Base-by-base conservation (phyloP, 2,329 filamentous ascomycete genomes). In the Pseudogymnoascus sp. region DNA sequence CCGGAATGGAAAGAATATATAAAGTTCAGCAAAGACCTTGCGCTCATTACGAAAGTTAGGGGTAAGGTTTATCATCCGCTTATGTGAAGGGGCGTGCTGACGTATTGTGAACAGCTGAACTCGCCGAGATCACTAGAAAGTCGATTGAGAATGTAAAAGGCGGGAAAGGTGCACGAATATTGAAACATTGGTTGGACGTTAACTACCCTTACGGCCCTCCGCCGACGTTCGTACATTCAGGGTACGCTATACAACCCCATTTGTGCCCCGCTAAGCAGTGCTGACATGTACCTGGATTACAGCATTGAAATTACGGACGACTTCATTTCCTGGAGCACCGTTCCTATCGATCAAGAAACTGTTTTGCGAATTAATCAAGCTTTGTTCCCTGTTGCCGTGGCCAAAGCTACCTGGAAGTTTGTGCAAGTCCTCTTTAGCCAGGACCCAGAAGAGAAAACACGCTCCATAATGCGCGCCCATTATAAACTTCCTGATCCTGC, bases 1-100 rank as follows among this genome's bases (percentile, higher is more conserved):
- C 84, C 85, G 2, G 86, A 89, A 70, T 88, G 83, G 83, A 74
- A 77, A 64, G 75, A 77, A 57, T 89, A 86, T 64, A 68, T 84
- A 14, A 79, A 79, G 61, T 74, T 88, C n/a, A 82, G 78, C 63
- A 78, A 78, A 64, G 79, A 88, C 63, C 70, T 68, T 12, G 71
- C 78, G 43, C 73, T 79, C 8, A 73, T 81, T 22, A 68, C 77
- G 16, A 64, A 62, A 57, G 57, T 67, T 43, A 43, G 64, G 63
- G 63, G 65, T 67, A 20, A 41, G 62, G 60, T 1, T 41, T 41
- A 22, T n/a, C 18, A 18, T 60, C 16, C 22, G 34, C 54, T 50
- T 18, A 14, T 20, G 32, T 4, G 28, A 7, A 32, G 25, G 28
- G 25, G 28, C 47, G 12, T 54, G 28, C n/a, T 54, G 12, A 54